These are phyloP conservation scores for Ganoderma lucidum DNA, from an alignment of 1,284 basidiomycete species.

Conservation along the genomic window DNA sequence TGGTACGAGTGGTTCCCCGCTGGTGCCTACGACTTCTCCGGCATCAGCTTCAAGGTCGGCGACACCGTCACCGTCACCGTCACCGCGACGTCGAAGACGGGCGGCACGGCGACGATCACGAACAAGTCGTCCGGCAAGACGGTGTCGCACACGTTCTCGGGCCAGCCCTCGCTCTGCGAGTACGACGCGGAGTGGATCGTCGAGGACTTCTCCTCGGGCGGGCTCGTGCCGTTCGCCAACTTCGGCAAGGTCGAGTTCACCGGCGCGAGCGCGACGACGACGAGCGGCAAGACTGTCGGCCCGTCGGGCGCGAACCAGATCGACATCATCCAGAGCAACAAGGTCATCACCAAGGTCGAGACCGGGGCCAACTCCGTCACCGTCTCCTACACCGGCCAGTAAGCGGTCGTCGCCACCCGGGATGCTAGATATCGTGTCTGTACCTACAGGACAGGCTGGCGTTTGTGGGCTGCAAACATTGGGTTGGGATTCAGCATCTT, in stretches of 20 bases:
- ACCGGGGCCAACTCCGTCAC: background rate
- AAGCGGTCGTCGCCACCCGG: background rate
- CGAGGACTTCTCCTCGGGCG: constrained; percentile 45
- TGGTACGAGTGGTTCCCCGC: constrained; percentile 51
- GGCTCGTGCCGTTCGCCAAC: constrained; percentile 46
- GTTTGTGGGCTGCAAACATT: background rate
- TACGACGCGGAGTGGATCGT: constrained; percentile 39
- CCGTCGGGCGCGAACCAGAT: constrained; percentile 41
- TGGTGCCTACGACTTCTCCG: constrained; percentile 44
- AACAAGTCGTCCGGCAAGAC: constrained; percentile 41
- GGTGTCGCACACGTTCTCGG: constrained; percentile 40
- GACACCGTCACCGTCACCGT: constrained; percentile 42
- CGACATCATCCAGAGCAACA: constrained; percentile 42
- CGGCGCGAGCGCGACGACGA: constrained; percentile 19
- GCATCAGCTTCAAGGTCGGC: constrained; percentile 41
- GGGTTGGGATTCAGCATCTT: background rate
- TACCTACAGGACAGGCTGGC: background rate
- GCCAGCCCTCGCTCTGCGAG: constrained; percentile 43
- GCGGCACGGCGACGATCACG: constrained; percentile 41
- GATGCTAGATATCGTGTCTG: background rate
- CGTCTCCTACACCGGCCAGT: background rate
- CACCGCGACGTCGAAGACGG: constrained; percentile 38
- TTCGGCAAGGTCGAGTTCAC: constrained; percentile 45
- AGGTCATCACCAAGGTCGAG: constrained; percentile 11
- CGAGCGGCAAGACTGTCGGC: constrained; percentile 13